Conservation (phyloP, 371 early-diverging fungal genomes). For the Funneliformis caledonium region DNA sequence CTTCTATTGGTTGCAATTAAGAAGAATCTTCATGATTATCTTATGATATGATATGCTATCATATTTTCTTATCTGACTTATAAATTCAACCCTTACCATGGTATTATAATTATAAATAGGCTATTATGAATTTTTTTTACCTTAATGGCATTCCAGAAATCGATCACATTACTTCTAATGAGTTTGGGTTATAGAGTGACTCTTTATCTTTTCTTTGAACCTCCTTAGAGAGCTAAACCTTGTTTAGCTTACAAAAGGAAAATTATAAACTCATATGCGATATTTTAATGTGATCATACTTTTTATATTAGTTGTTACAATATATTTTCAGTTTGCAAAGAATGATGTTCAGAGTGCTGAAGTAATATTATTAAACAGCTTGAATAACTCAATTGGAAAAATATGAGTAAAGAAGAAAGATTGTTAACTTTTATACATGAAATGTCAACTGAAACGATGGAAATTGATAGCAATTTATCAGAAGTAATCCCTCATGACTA, state of each 20-base stretch:
- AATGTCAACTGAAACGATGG: too few species aligned
- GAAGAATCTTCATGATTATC: constrained; percentile 30
- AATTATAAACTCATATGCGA: constrained; percentile 36
- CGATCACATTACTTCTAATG: constrained; percentile 32
- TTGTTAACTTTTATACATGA: too few species aligned
- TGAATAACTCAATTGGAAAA: background rate
- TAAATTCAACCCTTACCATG: constrained; percentile 17
- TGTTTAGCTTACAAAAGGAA: constrained; percentile 31
- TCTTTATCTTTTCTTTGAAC: constrained; percentile 23
- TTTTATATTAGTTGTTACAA: constrained; percentile 27
- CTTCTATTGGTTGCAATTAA: background rate
- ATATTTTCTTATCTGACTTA: background rate
- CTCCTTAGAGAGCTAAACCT: constrained; percentile 16
- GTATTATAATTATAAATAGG: constrained; percentile 3
- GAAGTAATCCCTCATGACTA: background rate
- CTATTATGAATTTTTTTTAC: background rate
- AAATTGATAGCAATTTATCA: constrained; percentile 21
- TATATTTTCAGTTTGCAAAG: too few species aligned
- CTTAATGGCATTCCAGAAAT: constrained; percentile 8
- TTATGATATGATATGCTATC: constrained; percentile 1
- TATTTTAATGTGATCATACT: constrained; percentile 29
- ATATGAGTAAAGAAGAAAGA: too few species aligned
- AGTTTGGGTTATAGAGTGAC: too few species aligned
- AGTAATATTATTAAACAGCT: constrained; percentile 11
- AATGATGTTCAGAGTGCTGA: constrained; percentile 5